phyloP scores from a whole-genome alignment of 148 eudicot species.

The Suaeda aralocaspica region DNA sequence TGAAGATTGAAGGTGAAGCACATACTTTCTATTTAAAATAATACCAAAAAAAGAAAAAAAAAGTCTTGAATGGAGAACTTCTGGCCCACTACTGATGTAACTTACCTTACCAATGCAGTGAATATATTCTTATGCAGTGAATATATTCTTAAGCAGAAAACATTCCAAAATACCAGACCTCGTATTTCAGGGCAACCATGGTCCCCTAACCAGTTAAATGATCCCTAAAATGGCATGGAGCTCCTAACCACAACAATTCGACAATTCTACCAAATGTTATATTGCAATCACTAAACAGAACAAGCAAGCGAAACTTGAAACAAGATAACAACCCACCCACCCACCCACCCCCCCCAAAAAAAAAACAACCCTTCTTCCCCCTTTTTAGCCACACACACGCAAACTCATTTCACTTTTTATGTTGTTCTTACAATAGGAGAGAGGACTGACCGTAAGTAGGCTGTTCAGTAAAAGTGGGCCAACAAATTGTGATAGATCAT shows the following conservation, averaged over 20 bases:
- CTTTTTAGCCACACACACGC: too few species aligned
- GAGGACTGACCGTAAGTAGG: slow-evolving; percentile 53
- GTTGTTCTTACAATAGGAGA: not conserved
- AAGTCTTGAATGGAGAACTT: not conserved
- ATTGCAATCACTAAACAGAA: not conserved
- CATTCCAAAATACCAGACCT: not conserved
- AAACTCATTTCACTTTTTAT: not conserved
- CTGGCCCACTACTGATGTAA: not conserved
- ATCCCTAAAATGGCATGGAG: not conserved
- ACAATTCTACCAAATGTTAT: not conserved
- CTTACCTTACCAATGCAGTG: not conserved
- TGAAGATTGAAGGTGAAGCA: too few species aligned
- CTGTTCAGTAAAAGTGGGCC: slow-evolving; percentile 63
- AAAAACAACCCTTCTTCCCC: not conserved
- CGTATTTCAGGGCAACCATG: not conserved
- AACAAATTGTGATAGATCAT: slow-evolving; percentile 73
- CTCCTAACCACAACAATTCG: not conserved
- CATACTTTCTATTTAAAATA: too few species aligned
- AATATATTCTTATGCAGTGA: not conserved
- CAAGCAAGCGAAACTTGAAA: not conserved
- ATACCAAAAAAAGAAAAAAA: too few species aligned
- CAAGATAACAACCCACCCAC: not conserved
- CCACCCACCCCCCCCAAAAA: too few species aligned
- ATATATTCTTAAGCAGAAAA: not conserved
- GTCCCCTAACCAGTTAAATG: too few species aligned